Conservation (phyloP, 2,329 filamentous ascomycete species). For the Ophiostoma sp. region DNA sequence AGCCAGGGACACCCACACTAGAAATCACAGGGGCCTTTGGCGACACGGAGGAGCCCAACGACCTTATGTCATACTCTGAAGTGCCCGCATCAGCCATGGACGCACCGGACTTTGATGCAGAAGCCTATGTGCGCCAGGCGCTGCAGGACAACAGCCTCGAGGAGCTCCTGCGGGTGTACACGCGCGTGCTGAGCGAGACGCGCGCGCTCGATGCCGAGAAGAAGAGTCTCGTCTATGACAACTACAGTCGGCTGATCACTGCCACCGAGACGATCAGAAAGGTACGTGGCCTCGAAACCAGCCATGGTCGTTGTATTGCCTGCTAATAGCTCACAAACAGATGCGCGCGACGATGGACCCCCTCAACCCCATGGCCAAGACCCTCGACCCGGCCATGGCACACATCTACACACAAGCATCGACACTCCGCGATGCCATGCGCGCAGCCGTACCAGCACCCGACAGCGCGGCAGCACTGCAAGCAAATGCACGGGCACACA, state of each 20-base stretch:
- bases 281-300: constrained; percentile 33
- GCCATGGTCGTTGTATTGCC: not conserved
- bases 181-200: constrained; percentile 71
- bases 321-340: constrained; percentile 31
- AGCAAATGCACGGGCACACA: constrained; percentile 37
- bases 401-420: constrained; percentile 63
- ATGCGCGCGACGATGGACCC: constrained; percentile 81
- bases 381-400: constrained; percentile 65
- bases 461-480: constrained; percentile 37
- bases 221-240: constrained; percentile 96
- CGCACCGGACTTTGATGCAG: constrained; percentile 62
- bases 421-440: constrained; percentile 49
- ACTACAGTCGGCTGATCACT: constrained; percentile 94
- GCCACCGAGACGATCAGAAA: constrained; percentile 93
- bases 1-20: constrained; percentile 34
- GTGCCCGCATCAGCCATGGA: constrained; percentile 69
- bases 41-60: constrained; percentile 24
- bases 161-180: constrained; percentile 65
- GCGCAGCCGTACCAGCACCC: constrained; percentile 44
- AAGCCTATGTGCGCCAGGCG: constrained; percentile 59
- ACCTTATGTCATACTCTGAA: constrained; percentile 40
- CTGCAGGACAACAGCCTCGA: constrained; percentile 59
- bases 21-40: constrained; percentile 39
- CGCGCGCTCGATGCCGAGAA: constrained; percentile 88
- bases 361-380: constrained; percentile 66